Conservation (phyloP, 192 early-diverging fungal genomes). For the Chytriomyces hyalinus region DNA sequence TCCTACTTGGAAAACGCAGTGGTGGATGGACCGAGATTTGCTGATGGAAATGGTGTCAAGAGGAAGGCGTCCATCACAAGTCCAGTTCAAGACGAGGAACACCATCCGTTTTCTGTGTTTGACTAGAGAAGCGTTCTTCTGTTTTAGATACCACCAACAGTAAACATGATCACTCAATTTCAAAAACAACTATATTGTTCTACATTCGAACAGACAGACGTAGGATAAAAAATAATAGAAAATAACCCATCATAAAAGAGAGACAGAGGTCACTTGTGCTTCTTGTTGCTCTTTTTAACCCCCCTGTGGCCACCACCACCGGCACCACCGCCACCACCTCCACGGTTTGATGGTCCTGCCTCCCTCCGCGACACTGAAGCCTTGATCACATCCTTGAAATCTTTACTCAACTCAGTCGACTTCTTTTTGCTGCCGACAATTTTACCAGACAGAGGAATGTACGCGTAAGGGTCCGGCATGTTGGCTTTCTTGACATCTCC, state of each 20-base stretch:
- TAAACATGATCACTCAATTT: neutral
- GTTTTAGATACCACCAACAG: neutral
- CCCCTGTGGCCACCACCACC: constrained; percentile 25
- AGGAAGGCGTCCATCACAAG: constrained; percentile 13
- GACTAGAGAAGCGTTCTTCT: neutral
- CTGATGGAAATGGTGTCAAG: neutral
- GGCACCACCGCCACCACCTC: neutral
- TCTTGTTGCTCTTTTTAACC: constrained; percentile 50
- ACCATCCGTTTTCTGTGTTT: constrained; percentile 17
- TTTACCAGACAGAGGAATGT: constrained; percentile 83
- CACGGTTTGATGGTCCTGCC: no score
- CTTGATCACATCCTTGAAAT: constrained; percentile 54
- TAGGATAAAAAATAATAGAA: neutral
- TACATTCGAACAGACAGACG: no score
- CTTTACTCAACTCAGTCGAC: constrained; percentile 42
- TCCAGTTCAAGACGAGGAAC: neutral
- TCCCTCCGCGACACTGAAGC: constrained; percentile 16
- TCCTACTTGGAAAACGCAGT: neutral
- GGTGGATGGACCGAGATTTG: neutral
- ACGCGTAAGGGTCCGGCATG: constrained; percentile 92
- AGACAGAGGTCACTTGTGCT: constrained; percentile 45
- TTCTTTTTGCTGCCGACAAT: constrained; percentile 65
- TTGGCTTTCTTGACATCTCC: constrained; percentile 92
- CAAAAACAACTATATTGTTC: no score
- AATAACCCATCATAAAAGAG: neutral